Conservation (phyloP, 2,329 filamentous ascomycete genomes). For the Calonectria hongkongensis region DNA sequence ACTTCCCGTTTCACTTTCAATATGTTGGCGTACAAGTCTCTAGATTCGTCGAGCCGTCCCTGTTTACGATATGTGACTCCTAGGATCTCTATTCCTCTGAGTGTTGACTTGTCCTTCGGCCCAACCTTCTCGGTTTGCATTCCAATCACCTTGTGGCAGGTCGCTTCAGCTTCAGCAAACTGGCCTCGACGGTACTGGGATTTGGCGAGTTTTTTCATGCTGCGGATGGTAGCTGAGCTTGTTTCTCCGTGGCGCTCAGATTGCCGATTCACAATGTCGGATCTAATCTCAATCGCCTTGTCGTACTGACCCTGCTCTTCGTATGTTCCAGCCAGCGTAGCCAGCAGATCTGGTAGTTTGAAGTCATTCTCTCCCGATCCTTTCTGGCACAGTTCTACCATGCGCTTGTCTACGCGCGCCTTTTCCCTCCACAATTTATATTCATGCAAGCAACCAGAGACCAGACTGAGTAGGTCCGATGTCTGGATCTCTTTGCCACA, state of each 20-base stretch:
- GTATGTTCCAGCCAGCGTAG: neutral
- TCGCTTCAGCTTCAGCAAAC: neutral
- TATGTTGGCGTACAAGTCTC: neutral
- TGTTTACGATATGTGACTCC: slow-evolving; percentile 8
- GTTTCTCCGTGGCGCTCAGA: neutral
- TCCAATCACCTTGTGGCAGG: neutral
- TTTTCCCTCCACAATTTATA: slow-evolving; percentile 8
- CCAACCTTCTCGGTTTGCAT: neutral
- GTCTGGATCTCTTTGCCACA: too few relatives aligned
- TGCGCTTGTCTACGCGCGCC: neutral
- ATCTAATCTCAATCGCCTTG: neutral
- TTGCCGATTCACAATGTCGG: neutral
- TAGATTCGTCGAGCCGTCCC: neutral
- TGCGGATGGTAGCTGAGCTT: neutral
- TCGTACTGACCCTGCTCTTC: slow-evolving; percentile 1
- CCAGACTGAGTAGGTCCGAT: neutral
- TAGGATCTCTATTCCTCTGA: neutral
- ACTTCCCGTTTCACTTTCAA: neutral
- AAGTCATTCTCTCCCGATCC: neutral
- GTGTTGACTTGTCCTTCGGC: neutral
- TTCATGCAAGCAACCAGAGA: neutral
- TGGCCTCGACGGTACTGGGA: neutral
- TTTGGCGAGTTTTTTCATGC: neutral
- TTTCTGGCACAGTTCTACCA: neutral
- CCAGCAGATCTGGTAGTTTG: neutral